These are phyloP conservation scores for Triticum timopheevii DNA, from an alignment of 176 grass and related monocot species.

Conservation along the genomic window DNA sequence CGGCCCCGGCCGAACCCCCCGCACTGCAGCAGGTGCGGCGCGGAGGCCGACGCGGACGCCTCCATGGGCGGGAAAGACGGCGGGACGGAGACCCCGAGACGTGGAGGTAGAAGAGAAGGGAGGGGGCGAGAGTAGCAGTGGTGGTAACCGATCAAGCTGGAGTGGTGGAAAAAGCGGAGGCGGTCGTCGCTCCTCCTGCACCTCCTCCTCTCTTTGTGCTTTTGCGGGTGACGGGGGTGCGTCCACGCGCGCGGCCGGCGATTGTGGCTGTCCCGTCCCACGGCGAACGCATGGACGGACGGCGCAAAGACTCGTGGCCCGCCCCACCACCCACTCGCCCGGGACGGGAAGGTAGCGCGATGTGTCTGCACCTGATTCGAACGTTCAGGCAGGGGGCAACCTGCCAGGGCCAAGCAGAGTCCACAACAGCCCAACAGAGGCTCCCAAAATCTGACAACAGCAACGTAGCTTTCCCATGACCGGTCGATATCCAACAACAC, in stretches of 20 bases:
- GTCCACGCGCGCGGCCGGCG: slow-evolving; percentile 7
- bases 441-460: no score
- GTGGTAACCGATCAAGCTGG: no score
- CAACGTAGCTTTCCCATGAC: no score
- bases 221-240: slow-evolving; percentile 2
- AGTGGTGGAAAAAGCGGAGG: no score
- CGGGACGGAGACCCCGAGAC: not conserved
- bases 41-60: slow-evolving; percentile 15
- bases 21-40: slow-evolving; percentile 68
- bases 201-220: no score
- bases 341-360: not conserved
- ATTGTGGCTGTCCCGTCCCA: not conserved
- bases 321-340: not conserved
- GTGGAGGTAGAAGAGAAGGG: no score
- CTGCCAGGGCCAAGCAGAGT: no score
- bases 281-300: slow-evolving; percentile 5
- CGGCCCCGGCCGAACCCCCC: slow-evolving; percentile 49
- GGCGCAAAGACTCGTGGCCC: not conserved
- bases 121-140: no score
- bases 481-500: no score
- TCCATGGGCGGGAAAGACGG: no score
- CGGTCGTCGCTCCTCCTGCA: no score
- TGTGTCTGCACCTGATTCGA: not conserved
- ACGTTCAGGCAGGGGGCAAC: not conserved
- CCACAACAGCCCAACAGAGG: no score